phyloP scores from a whole-genome alignment of 2,329 filamentous ascomycete genomes.

The Ophiostoma novo-ulmi region DNA sequence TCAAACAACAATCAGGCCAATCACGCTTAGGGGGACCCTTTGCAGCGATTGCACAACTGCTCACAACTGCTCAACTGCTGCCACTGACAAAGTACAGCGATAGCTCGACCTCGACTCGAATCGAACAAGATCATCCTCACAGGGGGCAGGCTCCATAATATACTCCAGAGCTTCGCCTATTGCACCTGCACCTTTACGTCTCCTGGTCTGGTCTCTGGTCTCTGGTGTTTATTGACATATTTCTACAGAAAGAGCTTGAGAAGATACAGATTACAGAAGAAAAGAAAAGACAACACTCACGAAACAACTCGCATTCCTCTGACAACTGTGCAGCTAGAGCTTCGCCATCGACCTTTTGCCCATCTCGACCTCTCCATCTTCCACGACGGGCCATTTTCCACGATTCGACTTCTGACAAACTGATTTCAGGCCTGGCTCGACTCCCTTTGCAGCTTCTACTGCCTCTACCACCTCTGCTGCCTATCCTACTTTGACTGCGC shows the following conservation, averaged over 20 bases:
- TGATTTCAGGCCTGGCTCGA: background rate
- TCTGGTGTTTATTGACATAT: background rate
- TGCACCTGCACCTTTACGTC: background rate
- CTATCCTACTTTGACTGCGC: background rate
- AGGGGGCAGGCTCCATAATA: constrained; percentile 10
- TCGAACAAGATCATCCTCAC: background rate
- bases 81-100: background rate
- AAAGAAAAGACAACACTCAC: too few relatives aligned
- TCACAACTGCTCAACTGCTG: background rate
- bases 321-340: background rate
- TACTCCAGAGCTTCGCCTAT: constrained; percentile 7
- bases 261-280: too few relatives aligned
- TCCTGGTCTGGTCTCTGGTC: background rate
- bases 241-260: background rate
- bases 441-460: background rate
- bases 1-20: background rate
- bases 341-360: background rate
- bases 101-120: background rate
- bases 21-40: background rate
- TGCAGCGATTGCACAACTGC: background rate
- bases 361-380: background rate
- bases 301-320: background rate
- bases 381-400: constrained; percentile 3
- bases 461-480: background rate
- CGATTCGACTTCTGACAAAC: too few relatives aligned